phyloP scores from a whole-genome alignment of 768 basidiomycete genomes.

The Mycena leptocephala region DNA sequence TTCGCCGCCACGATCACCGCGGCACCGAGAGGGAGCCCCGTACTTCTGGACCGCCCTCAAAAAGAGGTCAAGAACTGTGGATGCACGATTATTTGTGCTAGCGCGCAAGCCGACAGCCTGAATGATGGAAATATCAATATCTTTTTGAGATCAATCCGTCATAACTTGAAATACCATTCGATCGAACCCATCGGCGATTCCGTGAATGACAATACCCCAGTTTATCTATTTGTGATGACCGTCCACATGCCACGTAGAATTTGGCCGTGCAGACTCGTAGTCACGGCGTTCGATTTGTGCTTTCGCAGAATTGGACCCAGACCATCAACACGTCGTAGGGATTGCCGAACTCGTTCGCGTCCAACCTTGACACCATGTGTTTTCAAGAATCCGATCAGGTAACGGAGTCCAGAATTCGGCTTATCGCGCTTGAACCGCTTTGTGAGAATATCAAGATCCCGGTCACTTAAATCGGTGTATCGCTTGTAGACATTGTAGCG shows the following conservation, averaged over 20 bases:
- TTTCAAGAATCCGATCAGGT: conserved; percentile 1
- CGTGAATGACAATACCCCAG: conserved; percentile 6
- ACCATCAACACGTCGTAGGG: not conserved
- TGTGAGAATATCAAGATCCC: conserved; percentile 2
- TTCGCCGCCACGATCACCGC: not conserved
- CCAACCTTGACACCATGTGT: not conserved
- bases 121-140: not conserved
- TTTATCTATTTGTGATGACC: not conserved
- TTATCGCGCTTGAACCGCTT: not conserved
- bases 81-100: not conserved
- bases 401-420: not conserved
- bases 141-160: not conserved
- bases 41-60: not conserved
- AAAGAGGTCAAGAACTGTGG: not conserved
- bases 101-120: not conserved
- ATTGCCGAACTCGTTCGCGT: not conserved
- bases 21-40: not conserved
- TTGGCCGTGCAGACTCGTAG: not conserved
- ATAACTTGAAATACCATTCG: not conserved
- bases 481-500: not conserved
- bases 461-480: not conserved
- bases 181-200: not conserved
- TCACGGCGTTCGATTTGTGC: not conserved
- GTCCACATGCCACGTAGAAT: not conserved
- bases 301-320: not conserved